Conservation (phyloP, 805 yeast genomes). For the Nematodospora valgi region DNA sequence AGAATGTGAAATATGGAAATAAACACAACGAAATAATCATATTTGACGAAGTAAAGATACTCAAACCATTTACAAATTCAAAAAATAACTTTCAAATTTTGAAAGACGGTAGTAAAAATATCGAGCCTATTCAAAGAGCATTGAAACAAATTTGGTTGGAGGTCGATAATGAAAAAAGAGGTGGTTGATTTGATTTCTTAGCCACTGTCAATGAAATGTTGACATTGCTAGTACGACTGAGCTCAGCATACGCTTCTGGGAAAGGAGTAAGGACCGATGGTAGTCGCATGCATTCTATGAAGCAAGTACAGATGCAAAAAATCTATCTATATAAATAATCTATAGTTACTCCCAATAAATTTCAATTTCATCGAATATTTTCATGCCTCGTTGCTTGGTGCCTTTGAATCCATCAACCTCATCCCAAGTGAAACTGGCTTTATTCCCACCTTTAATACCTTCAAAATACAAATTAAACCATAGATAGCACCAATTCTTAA, state of each 20-base stretch:
- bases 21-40: constrained; percentile 31
- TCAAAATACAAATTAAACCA: constrained; percentile 43
- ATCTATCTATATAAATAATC: not conserved
- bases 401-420: constrained; percentile 71
- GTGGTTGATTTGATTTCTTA: constrained; percentile 17
- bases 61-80: constrained; percentile 35
- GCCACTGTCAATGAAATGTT: too few relatives aligned
- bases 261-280: too few relatives aligned
- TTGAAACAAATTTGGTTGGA: constrained; percentile 28
- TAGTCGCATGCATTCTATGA: too few relatives aligned
- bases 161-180: constrained; percentile 21
- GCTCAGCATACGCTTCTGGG: too few relatives aligned
- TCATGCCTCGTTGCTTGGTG: constrained; percentile 48
- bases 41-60: constrained; percentile 31
- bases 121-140: constrained; percentile 20
- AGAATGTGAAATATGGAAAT: constrained; percentile 26
- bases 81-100: constrained; percentile 21
- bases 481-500: constrained; percentile 6
- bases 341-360: constrained; percentile 28
- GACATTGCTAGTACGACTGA: too few relatives aligned
- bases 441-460: not conserved
- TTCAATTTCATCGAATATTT: constrained; percentile 49
- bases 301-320: not conserved
- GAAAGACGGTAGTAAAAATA: constrained; percentile 16
- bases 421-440: constrained; percentile 19